phyloP scores from a whole-genome alignment of 768 basidiomycete genomes.

The Hydnomerulius pinastri region DNA sequence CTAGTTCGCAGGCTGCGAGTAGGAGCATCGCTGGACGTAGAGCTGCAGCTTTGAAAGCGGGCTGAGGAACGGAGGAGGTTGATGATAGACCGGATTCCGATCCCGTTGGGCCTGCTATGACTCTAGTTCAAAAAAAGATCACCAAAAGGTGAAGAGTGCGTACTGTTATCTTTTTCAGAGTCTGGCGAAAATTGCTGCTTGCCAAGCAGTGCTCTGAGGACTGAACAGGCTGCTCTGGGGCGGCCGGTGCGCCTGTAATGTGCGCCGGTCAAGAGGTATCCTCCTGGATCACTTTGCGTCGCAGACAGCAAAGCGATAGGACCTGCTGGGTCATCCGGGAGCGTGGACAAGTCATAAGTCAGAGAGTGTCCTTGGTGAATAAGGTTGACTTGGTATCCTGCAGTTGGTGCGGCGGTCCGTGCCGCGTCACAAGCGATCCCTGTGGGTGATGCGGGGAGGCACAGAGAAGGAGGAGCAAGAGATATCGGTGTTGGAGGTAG shows the following conservation, averaged over 20 bases:
- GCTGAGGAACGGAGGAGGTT: constrained; percentile 5
- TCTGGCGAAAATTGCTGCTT: constrained; percentile 7
- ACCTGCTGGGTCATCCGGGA: constrained; percentile 32
- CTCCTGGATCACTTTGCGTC: constrained; percentile 33
- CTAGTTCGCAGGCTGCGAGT: constrained; percentile 34
- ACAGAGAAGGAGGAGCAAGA: constrained; percentile 8
- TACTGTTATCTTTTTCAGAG: constrained; percentile 23
- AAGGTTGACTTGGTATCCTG: constrained; percentile 23
- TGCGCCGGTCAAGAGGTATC: constrained; percentile 31
- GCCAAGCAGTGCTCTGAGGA: constrained; percentile 28
- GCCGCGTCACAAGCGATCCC: background rate
- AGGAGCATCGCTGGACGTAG: constrained; percentile 32
- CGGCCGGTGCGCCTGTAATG: constrained; percentile 37
- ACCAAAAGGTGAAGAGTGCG: constrained; percentile 14
- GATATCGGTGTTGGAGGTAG: constrained; percentile 13
- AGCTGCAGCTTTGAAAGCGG: constrained; percentile 15
- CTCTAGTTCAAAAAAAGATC: constrained; percentile 17
- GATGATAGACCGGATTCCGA: constrained; percentile 10
- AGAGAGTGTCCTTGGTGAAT: constrained; percentile 29
- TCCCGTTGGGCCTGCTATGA: constrained; percentile 10
- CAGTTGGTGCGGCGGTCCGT: background rate
- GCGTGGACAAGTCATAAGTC: constrained; percentile 27
- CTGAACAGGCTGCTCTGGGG: constrained; percentile 28
- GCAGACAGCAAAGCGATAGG: constrained; percentile 26
- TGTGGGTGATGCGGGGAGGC: constrained; percentile 15